Conservation (phyloP, 2,329 filamentous ascomycete species). For the Dactylellina cionopaga region DNA sequence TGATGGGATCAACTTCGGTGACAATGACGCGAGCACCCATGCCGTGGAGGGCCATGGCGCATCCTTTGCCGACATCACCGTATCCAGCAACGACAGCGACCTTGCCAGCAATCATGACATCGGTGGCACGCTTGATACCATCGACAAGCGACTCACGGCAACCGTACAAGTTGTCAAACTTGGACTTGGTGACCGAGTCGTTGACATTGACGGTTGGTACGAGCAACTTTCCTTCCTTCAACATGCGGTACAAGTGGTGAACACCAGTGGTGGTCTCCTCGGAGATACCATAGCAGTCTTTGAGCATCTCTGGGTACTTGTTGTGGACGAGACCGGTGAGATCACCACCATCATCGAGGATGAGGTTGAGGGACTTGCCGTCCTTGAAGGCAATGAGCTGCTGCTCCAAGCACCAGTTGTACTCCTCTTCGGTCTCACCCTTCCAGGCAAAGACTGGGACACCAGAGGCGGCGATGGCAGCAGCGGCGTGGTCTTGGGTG, state of each 20-base stretch:
- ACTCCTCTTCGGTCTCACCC: conserved; percentile 99
- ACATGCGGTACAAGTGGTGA: conserved; percentile 98
- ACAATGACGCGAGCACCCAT: conserved; percentile 97
- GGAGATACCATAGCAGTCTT: conserved; percentile 97
- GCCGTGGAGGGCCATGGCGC: conserved; percentile 91
- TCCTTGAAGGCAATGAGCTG: conserved; percentile 97
- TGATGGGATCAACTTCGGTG: conserved; percentile 99
- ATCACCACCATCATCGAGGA: conserved; percentile 98
- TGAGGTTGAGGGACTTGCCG: conserved; percentile 94
- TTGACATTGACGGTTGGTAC: conserved; percentile 99
- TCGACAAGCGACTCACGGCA: conserved; percentile 99
- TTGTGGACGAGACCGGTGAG: conserved; percentile 94
- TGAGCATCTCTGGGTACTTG: conserved; percentile 98
- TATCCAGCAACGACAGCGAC: conserved; percentile 96
- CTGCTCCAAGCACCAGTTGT: conserved; percentile 99
- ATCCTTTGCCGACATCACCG: conserved; percentile 99
- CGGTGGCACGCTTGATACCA: conserved; percentile 99
- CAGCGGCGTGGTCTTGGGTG: conserved; percentile 97
- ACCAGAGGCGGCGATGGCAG: conserved; percentile 92
- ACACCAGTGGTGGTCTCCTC: conserved; percentile 99
- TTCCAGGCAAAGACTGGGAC: conserved; percentile 88
- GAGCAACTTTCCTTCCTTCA: conserved; percentile 88
- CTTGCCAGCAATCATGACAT: conserved; percentile 99
- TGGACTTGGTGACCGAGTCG: conserved; percentile 99
- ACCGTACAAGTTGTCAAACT: conserved; percentile 99